These are phyloP conservation scores for Pythium diclinum DNA, from an alignment of 352 stramenopile genomes.

Conservation along the genomic window DNA sequence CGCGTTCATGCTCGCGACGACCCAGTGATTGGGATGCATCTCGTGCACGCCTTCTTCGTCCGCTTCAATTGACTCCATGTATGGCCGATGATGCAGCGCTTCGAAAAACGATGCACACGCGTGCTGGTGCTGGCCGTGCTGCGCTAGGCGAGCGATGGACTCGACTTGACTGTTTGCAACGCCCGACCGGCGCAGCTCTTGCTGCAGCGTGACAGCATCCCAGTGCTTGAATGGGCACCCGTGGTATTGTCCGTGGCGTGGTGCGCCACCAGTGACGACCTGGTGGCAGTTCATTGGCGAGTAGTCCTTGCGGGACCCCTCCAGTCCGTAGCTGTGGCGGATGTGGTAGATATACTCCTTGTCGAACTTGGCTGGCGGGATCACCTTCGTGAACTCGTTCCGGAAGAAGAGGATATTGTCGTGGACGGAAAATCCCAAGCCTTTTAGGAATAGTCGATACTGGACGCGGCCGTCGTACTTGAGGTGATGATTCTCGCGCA, in stretches of 20 bases:
- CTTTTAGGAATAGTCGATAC: conserved; percentile 85
- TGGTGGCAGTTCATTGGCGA: conserved; percentile 49
- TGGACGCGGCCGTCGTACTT: conserved; percentile 86
- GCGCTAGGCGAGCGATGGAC: conserved; percentile 35
- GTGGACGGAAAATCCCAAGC: conserved; percentile 70
- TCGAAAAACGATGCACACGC: conserved; percentile 58
- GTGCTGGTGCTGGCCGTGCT: conserved; percentile 33
- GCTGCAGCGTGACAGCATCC: conserved; percentile 39
- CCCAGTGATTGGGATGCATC: conserved; percentile 60
- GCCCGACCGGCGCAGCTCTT: conserved; percentile 42
- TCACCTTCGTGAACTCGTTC: conserved; percentile 59
- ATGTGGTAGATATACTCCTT: conserved; percentile 87
- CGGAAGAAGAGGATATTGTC: conserved; percentile 79
- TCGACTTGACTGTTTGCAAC: conserved; percentile 17
- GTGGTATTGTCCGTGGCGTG: conserved; percentile 68
- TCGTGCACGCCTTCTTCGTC: not conserved
- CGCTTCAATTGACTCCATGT: not conserved
- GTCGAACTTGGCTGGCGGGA: conserved; percentile 66
- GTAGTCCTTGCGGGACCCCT: conserved; percentile 76
- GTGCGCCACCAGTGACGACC: conserved; percentile 46
- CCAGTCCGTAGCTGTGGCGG: conserved; percentile 82
- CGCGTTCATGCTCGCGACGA: conserved; percentile 38
- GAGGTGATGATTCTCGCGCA: conserved; percentile 76
- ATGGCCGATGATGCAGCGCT: conserved; percentile 32
- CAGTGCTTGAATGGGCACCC: conserved; percentile 83